Evolutionary conservation across 352 stramenopile genomes (phyloP), one percentile per base, ranked within the genome.

Genomic region (Pythium sukuiense): DNA sequence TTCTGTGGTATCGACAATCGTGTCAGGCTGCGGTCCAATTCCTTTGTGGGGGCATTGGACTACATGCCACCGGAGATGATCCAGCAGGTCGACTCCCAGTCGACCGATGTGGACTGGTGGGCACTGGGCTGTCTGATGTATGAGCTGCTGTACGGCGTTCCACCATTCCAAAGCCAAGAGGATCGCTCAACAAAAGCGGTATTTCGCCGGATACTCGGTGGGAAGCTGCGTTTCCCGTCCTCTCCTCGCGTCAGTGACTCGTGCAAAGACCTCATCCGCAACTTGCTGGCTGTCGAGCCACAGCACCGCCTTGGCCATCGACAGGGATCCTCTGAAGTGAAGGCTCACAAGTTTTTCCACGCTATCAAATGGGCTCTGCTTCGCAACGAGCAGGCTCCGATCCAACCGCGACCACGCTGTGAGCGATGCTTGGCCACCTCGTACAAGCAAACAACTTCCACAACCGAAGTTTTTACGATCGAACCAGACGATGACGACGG

Each of bases 31-130:
- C 81, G 86, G 33, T 85, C 85, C 7, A 93, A 93, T 76, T 93
- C 87, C 11, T 88, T 95, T 67, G 84, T 87, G 0, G 87, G 87
- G 2, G 92, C 81, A 0, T 73, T 93, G 11, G 87, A 92, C 48
- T 95, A 91, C 58, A 95, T 95, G 87, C 81, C 85, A 0, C 85
- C 85, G 0, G 85, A 93, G 68, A 93, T 92, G 83, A 92, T 92
- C 46, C 80, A 84, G 13, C 72, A 79, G 43, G 32, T 43, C 2
- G 56, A 53, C 14, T 55, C 29, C 4, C 69, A 76, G 53, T 68
- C 64, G 13, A 72, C 72, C 4, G 72, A 72, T 41, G 75, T 95
- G 4, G 87, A 95, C 67, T 94, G 84, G 83, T 95, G 87, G 87
- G 75, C 71, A 26, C 72, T 95, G 1, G 87, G 87, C 12, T 89